phyloP scores from a whole-genome alignment of 1,139 yeast genomes.

The Keqinozyma sinolaborantium region DNA sequence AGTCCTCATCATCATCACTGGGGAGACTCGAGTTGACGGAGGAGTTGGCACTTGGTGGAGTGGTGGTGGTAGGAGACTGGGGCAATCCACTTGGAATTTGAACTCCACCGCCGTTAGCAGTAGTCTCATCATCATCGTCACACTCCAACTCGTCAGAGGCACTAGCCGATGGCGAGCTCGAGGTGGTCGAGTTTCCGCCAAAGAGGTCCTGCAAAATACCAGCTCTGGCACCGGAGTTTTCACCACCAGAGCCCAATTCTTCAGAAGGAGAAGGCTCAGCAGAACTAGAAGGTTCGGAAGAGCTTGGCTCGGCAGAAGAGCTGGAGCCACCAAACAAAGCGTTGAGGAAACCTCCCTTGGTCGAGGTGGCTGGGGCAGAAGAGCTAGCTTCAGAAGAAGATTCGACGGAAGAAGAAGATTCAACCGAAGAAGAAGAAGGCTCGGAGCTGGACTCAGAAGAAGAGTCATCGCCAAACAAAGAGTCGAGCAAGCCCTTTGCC shows the following conservation, averaged over 20 bases:
- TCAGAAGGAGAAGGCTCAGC: constrained; percentile 3
- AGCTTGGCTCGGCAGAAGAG: constrained; percentile 1
- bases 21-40: constrained; percentile 3
- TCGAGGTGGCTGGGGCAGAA: constrained; percentile 1
- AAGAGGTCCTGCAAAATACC: no score
- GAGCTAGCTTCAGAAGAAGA: constrained; percentile 1
- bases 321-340: constrained; percentile 2
- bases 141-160: constrained; percentile 6
- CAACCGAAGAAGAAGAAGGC: background rate
- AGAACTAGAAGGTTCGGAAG: constrained; percentile 1
- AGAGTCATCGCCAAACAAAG: no score
- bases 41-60: constrained; percentile 3
- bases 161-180: constrained; percentile 2
- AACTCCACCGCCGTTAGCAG: no score
- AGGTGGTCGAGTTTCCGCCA: no score
- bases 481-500: background rate
- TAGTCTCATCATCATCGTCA: constrained; percentile 6
- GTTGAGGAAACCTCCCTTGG: constrained; percentile 1
- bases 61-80: constrained; percentile 5
- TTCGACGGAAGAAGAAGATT: constrained; percentile 1
- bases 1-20: constrained; percentile 8
- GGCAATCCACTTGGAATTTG: constrained; percentile 2
- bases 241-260: constrained; percentile 3
- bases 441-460: no score
- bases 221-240: no score